Conservation (phyloP, 352 stramenopile species). For the Globisporangium paddicum region DNA sequence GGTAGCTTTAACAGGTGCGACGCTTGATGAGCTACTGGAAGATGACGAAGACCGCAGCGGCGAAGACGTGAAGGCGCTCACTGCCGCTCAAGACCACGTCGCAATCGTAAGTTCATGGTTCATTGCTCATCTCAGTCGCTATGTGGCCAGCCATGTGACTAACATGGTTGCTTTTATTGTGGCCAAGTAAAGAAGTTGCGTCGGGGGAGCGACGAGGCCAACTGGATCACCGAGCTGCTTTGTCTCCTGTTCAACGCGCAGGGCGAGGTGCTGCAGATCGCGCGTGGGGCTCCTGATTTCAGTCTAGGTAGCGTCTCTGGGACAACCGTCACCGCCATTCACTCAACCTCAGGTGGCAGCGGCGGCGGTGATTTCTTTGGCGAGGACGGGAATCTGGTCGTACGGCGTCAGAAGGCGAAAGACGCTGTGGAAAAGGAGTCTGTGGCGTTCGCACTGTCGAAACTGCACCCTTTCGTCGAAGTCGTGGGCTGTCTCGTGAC, state of each 20-base stretch:
- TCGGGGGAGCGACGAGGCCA: slow-evolving; percentile 23
- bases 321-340: background rate
- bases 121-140: background rate
- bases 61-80: slow-evolving; percentile 26
- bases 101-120: slow-evolving; percentile 27
- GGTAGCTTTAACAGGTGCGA: background rate
- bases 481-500: slow-evolving; percentile 41
- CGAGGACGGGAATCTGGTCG: slow-evolving; percentile 23
- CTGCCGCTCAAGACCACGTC: slow-evolving; percentile 25
- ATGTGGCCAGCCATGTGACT: background rate
- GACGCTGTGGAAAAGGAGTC: slow-evolving; percentile 40
- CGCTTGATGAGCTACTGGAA: background rate
- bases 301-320: background rate
- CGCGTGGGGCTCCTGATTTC: slow-evolving; percentile 21
- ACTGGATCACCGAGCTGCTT: slow-evolving; percentile 45
- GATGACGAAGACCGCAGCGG: background rate
- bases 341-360: background rate
- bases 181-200: slow-evolving; percentile 23
- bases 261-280: slow-evolving; percentile 41
- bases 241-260: slow-evolving; percentile 57
- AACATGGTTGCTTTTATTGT: background rate
- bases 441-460: slow-evolving; percentile 28
- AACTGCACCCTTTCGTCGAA: slow-evolving; percentile 43
- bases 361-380: slow-evolving; percentile 23
- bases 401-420: slow-evolving; percentile 30